Conservation (phyloP, 2,329 filamentous ascomycete genomes). For the Cyclaneusma minus region DNA sequence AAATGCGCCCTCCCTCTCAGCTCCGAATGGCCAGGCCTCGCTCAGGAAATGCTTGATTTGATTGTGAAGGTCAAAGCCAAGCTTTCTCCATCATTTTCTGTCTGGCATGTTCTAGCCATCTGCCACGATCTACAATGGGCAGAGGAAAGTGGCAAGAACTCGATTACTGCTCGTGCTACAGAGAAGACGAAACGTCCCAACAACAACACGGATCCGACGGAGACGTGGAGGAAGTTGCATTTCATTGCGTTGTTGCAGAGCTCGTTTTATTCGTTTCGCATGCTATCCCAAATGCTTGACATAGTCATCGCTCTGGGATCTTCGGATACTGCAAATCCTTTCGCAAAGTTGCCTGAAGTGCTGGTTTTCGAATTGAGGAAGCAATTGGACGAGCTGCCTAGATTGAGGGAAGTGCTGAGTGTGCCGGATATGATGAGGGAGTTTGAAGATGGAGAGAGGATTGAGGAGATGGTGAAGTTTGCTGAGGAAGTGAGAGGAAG, state of each 20-base stretch:
- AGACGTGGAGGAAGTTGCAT: slow-evolving; percentile 18
- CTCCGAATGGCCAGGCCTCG: slow-evolving; percentile 9
- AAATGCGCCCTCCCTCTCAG: slow-evolving; percentile 12
- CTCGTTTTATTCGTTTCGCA: slow-evolving; percentile 18
- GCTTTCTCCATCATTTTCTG: background rate
- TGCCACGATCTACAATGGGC: background rate
- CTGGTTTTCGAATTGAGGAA: too few relatives aligned
- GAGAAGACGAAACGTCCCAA: slow-evolving; percentile 4
- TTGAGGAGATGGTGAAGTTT: slow-evolving; percentile 4
- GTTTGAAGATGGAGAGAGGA: slow-evolving; percentile 4
- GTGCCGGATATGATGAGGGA: slow-evolving; percentile 4
- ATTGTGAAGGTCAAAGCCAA: background rate
- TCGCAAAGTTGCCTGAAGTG: slow-evolving; percentile 5
- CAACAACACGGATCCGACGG: slow-evolving; percentile 1
- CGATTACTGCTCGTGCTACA: background rate
- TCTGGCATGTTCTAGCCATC: slow-evolving; percentile 1
- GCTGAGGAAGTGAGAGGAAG: slow-evolving; percentile 6
- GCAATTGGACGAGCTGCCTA: slow-evolving; percentile 13
- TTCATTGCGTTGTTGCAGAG: slow-evolving; percentile 16
- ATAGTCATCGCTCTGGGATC: slow-evolving; percentile 6
- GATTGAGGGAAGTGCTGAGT: slow-evolving; percentile 8
- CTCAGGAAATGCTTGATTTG: slow-evolving; percentile 3
- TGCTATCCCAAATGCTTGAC: slow-evolving; percentile 16
- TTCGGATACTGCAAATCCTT: slow-evolving; percentile 1
- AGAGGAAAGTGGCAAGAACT: background rate